Evolutionary conservation across 1,284 basidiomycete species (phyloP).

Genomic region (Pulveroboletus sp.): DNA sequence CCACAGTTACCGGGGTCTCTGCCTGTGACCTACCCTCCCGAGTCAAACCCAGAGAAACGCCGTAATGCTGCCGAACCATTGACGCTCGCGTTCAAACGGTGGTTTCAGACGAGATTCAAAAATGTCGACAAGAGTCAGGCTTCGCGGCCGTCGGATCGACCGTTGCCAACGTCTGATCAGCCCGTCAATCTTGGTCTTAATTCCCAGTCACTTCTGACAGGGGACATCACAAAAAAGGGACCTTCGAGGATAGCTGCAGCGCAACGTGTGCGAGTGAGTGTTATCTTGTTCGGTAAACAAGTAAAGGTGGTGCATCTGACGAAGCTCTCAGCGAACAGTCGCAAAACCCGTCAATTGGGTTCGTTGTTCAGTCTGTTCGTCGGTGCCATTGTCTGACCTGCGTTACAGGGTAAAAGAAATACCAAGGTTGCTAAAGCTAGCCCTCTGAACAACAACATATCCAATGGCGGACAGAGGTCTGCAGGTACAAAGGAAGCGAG

Average conservation of each 20-base stretch:
- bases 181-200: not conserved
- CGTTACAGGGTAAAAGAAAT: not conserved
- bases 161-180: too few relatives aligned
- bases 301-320: not conserved
- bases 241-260: not conserved
- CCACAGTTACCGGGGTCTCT: not conserved
- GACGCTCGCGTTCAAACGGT: too few relatives aligned
- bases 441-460: too few relatives aligned
- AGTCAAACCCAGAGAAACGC: too few relatives aligned
- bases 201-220: not conserved
- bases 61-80: too few relatives aligned
- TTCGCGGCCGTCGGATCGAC: not conserved
- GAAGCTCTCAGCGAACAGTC: not conserved
- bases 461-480: too few relatives aligned
- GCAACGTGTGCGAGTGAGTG: not conserved
- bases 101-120: not conserved
- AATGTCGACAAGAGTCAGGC: not conserved
- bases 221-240: too few relatives aligned
- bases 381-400: not conserved
- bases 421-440: not conserved
- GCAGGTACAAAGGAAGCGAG: too few relatives aligned
- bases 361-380: not conserved
- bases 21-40: too few relatives aligned
- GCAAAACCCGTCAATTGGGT: not conserved
- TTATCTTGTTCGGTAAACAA: not conserved